Conservation (phyloP, 2,329 filamentous ascomycete genomes). For the Exophiala viscosa region DNA sequence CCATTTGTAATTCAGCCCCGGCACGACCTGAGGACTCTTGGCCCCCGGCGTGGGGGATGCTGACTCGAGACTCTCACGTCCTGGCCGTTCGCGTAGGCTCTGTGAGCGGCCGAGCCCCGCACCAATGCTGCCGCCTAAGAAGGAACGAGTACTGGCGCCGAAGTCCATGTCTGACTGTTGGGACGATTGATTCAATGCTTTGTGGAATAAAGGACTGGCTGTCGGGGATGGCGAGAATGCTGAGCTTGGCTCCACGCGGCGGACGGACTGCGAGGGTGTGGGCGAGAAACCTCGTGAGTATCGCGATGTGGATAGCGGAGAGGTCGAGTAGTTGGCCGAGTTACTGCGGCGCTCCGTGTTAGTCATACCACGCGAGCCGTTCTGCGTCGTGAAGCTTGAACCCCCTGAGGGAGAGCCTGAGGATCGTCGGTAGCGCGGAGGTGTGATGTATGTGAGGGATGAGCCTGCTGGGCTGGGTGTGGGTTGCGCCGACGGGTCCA, state of each 20-base stretch:
- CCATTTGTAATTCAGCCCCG: conserved; percentile 87
- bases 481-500: conserved; percentile 64
- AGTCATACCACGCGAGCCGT: conserved; percentile 32
- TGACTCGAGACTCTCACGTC: conserved; percentile 17
- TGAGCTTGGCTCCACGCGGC: conserved; percentile 40
- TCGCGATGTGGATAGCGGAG: conserved; percentile 24
- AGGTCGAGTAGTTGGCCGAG: conserved; percentile 27
- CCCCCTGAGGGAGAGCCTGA: conserved; percentile 49
- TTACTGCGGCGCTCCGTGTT: conserved; percentile 46
- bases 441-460: conserved; percentile 60
- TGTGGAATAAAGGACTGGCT: conserved; percentile 62
- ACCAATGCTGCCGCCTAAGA: conserved; percentile 17
- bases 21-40: conserved; percentile 61
- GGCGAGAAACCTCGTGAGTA: conserved; percentile 28
- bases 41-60: conserved; percentile 18
- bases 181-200: conserved; percentile 48
- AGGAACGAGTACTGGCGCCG: conserved; percentile 10
- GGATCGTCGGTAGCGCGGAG: conserved; percentile 71
- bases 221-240: conserved; percentile 50
- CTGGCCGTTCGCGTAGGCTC: conserved; percentile 22
- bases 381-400: no score
- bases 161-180: conserved; percentile 19
- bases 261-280: conserved; percentile 39
- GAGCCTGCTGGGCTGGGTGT: conserved; percentile 56
- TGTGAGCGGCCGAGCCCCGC: conserved; percentile 21